Evolutionary conservation across 176 grass and related monocot genomes (phyloP).

Genomic region (Rhynchospora breviuscula): DNA sequence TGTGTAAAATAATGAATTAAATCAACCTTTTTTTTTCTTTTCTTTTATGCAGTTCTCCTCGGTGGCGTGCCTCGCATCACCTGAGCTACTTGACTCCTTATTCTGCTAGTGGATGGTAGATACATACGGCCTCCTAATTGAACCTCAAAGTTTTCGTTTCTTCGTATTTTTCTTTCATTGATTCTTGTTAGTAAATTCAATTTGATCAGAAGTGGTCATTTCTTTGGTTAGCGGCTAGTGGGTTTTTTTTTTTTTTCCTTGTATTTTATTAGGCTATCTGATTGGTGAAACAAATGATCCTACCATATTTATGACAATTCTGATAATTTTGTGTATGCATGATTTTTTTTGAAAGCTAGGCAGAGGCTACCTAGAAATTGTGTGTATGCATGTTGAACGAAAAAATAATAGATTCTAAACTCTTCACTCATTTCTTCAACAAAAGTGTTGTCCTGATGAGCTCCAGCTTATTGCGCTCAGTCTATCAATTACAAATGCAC

Average conservation of each 20-base stretch:
- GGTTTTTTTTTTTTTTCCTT: not conserved
- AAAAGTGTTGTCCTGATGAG: not conserved
- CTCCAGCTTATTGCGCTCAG: not conserved
- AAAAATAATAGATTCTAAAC: not conserved
- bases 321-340: not conserved
- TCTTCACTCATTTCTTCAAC: not conserved
- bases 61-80: constrained; percentile 5
- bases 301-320: not conserved
- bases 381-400: not conserved
- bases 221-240: not conserved
- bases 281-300: not conserved
- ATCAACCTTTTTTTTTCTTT: not conserved
- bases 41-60: constrained; percentile 6
- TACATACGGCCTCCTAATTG: constrained; percentile 12
- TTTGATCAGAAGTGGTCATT: not conserved
- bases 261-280: not conserved
- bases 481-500: not conserved
- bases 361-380: no score
- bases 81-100: constrained; percentile 16
- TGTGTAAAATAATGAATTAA: not conserved
- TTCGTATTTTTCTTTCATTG: not conserved
- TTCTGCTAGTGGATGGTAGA: constrained; percentile 20
- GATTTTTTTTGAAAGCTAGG: no score
- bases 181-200: not conserved
- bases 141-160: not conserved